Base-by-base conservation (phyloP, 257 asterid genomes). In the Solanum medicagineum region DNA sequence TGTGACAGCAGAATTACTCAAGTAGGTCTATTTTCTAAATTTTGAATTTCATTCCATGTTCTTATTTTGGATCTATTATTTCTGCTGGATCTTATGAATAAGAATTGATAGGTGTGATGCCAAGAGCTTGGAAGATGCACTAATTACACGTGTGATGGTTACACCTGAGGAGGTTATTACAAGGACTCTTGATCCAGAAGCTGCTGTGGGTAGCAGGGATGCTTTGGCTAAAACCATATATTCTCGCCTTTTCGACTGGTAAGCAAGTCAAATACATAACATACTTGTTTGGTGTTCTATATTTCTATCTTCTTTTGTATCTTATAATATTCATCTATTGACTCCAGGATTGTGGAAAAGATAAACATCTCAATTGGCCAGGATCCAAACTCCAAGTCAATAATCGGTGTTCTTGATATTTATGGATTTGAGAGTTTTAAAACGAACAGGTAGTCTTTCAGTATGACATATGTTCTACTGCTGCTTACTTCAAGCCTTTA, bases 341-440 rank as follows among this genome's bases (percentile, higher is more conserved):
- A 75, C 80, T 81, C 26, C 94, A 96, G 99, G 99, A 94, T 96
- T 87, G 99, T 96, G 90, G 92, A 94, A 69, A 96, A 95, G 88
- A 96, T 96, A 87, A 96, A 96, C 90, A 87, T 79, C 84, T 96
- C 99, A 87, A 96, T 96, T 90, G 98, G 99, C 84, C 99, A 96
- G 90, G 99, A 96, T 93, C 99, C 98, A 24, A 93, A 94, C 91
- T 93, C 99, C 81, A 95, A 95, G 86, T 94, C 99, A 85, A 93
- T 92, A 84, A 95, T 96, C 24, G 99, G 99, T 84, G 99, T 96
- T 85, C 99, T 96, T 88, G 99, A 96, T 92, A 96, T 96, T 79
- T 96, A 96, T 54, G 99, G 99, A 17, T 96, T 96, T 88, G 98
- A 96, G 91, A 95, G 99, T 90, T 96, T 96, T 88, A 95, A 96